Evolutionary conservation across 108 stramenopile genomes (phyloP), one percentile per base, ranked within the genome.

Genomic region (Skeletonema menzelii): DNA sequence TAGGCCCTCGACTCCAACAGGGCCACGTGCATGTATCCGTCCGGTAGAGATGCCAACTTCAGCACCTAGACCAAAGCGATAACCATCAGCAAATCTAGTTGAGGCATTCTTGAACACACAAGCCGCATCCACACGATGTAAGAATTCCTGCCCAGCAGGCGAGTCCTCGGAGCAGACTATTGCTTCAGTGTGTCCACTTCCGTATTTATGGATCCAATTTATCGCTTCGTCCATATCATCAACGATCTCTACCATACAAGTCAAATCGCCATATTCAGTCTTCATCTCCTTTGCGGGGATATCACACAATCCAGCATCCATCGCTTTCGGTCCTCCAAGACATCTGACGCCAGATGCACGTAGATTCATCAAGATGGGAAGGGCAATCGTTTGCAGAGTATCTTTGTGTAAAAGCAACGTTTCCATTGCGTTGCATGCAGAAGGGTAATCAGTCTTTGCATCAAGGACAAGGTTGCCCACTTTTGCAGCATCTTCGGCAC

Each of bases 31-130:
- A 79, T 98, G 98, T 59, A 98, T 98, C 19, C 97, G 84, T 27
- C 96, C 96, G 4, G 99, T 99, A n/a, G 94, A 93, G 40, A 99
- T 97, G 13, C 99, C 99, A 55, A 98, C 96, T 76, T 99, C 99
- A 6, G 93, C 99, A 42, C 99, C 99, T 49, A 99, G 65, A 15
- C 99, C 99, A 82, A 98, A 99, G 8, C 99, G 87, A 84, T 86
- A 98, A 4, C 99, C 99, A 84, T 99, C 99, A 3, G 97, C 93
- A 84, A 98, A 99, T 35, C 99, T 85, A 4, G 98, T 98, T 3
- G 94, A 96, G 13, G 97, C 96, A 82, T 99, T 99, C 80, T 98
- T 95, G 85, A 98, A 98, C 14, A 98, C 98, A 76, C 97, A 97
- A 35, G 99, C 98, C 24, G 96, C 91, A 85, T 97, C 97, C 17